Base-by-base conservation (phyloP, 2,329 filamentous ascomycete genomes). In the Aureobasidium uvarum region DNA sequence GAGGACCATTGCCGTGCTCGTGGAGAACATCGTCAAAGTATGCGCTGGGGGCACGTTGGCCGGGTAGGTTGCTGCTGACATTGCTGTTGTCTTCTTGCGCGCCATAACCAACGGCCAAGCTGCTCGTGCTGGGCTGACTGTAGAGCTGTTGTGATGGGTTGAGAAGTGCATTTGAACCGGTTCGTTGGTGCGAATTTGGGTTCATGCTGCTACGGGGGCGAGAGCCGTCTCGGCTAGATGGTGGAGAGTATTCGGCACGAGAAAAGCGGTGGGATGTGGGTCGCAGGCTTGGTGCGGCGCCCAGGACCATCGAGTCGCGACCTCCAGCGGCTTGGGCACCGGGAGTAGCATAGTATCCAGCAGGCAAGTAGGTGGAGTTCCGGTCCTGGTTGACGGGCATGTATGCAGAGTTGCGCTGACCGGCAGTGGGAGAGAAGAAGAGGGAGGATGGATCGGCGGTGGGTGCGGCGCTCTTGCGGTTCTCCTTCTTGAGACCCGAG, bases 341-440 rank as follows among this genome's bases (percentile, higher is more conserved):
- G 25, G 89, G 85, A 5, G 91, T 85, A 38, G 92, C 89, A 74
- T 98, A 98, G 79, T 96, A 97, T 1, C 94, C 94, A 3, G 94
- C 89, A 18, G 94, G 94, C 23, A 97, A 83, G 74, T 94, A 96
- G n/a, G 83, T 82, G 1, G 91, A 96, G 66, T 85, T 86, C 62
- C 93, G 88, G 69, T 85, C 85, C 33, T 62, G 58, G 25, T 36
- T 63, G 60, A 63, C 39, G 25, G 60, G 60, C 60, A 63, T 54
- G 28, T 63, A 63, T 11, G 46, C 23, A 7, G 60, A 63, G 55
- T 64, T 55, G 67, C 67, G 62, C n/a, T 69, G 41, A 8, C 54
- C 54, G 1, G 93, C 93, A 0, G 95, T 98, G 0, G 95, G 95
- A 8, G 92, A 96, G 81, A 96, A 99, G 84, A 99, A 99, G 18